These are phyloP conservation scores for Neurospora crassa DNA, from an alignment of 2,329 filamentous ascomycete species.

Conservation along the genomic window DNA sequence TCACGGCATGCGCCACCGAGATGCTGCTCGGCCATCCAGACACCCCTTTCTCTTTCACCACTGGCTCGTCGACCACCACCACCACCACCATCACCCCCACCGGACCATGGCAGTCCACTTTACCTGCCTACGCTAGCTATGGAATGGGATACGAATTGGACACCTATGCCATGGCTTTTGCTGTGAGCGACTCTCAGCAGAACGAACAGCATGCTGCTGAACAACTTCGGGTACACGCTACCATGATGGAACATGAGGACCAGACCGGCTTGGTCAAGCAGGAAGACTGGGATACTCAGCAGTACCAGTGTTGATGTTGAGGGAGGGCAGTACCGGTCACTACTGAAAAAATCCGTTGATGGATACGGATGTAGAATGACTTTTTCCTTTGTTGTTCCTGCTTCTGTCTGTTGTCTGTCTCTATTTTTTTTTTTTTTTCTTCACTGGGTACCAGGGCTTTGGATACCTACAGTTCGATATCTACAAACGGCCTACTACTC, in stretches of 20 bases:
- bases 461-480: background rate
- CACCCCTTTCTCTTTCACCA: constrained; percentile 3
- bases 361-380: background rate
- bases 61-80: background rate
- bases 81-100: constrained; percentile 12
- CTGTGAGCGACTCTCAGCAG: constrained; percentile 20
- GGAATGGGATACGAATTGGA: constrained; percentile 28
- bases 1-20: constrained; percentile 13
- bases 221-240: constrained; percentile 17
- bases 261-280: constrained; percentile 26
- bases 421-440: background rate
- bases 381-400: background rate
- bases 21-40: constrained; percentile 18
- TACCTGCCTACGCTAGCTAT: constrained; percentile 18
- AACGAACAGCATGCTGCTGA: constrained; percentile 20
- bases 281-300: constrained; percentile 24
- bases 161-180: constrained; percentile 24
- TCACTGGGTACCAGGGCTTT: background rate
- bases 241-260: constrained; percentile 19
- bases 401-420: background rate
- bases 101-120: constrained; percentile 15
- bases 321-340: background rate
- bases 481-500: background rate
- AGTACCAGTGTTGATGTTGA: background rate
- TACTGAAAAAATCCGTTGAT: background rate